Percentiles rank a stretch among this genome's conserved stretches.
Evolutionary conservation across 768 basidiomycete species (phyloP).

Genomic region (Stropharia rugosoannulata): DNA sequence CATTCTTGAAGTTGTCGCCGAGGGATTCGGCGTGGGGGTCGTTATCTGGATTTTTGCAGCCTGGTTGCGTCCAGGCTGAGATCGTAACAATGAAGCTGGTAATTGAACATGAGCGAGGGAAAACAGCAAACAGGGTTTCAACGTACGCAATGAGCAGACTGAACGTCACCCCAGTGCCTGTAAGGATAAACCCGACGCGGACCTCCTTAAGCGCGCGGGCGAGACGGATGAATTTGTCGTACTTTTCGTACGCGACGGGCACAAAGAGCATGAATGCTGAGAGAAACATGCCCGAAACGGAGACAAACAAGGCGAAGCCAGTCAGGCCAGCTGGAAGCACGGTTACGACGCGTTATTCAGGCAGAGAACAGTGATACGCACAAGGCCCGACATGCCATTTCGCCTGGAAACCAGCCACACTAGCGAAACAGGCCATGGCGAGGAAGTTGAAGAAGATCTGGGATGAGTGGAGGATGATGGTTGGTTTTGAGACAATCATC

Average conservation of each 20-base stretch:
- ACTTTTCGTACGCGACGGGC: conserved; percentile 83
- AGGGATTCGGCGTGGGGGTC: conserved; percentile 74
- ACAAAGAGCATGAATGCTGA: conserved; percentile 73
- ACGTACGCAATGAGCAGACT: conserved; percentile 77
- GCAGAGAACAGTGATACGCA: conserved; percentile 38
- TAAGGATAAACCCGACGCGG: conserved; percentile 82
- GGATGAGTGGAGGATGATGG: conserved; percentile 71
- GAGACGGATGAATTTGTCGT: conserved; percentile 74
- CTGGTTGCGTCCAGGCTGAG: conserved; percentile 85
- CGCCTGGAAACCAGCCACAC: conserved; percentile 86
- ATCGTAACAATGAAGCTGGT: conserved; percentile 72
- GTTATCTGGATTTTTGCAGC: conserved; percentile 81
- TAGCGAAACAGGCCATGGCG: conserved; percentile 88
- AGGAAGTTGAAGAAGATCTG: conserved; percentile 94
- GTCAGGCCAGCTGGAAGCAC: conserved; percentile 70
- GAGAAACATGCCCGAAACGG: conserved; percentile 70
- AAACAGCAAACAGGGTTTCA: conserved; percentile 3
- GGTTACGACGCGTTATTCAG: conserved; percentile 14
- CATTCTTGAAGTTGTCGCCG: conserved; percentile 65
- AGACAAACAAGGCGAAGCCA: conserved; percentile 82
- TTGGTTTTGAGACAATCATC: conserved; percentile 88
- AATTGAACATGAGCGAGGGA: not conserved
- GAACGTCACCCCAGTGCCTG: conserved; percentile 62
- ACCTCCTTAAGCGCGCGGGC: conserved; percentile 82
- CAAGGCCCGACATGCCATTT: conserved; percentile 85